Conservation (phyloP, 2,329 filamentous ascomycete species). For the Aspergillus sergii region DNA sequence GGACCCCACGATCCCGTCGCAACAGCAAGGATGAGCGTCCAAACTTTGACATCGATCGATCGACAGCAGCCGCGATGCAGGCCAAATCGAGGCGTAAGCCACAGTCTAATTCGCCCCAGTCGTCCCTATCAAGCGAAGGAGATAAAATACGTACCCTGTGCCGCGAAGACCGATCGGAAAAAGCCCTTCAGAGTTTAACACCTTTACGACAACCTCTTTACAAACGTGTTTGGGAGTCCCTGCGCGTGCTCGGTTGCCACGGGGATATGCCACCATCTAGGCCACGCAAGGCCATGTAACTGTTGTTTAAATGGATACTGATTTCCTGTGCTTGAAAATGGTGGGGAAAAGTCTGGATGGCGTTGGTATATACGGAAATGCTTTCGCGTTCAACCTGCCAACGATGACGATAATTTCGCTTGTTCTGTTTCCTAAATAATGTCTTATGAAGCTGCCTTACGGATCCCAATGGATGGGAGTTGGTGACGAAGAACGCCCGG, state of each 20-base stretch:
- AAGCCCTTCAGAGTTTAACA: conserved; percentile 23
- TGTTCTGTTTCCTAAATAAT: not conserved
- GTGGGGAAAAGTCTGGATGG: conserved; percentile 10
- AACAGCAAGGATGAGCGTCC: conserved; percentile 27
- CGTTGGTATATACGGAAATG: conserved; percentile 5
- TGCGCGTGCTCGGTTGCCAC: conserved; percentile 30
- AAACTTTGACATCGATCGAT: conserved; percentile 35
- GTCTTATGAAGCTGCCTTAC: conserved; percentile 1
- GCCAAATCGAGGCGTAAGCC: conserved; percentile 38
- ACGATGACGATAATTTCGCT: not conserved
- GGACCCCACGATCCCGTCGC: conserved; percentile 24
- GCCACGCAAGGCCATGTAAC: conserved; percentile 21
- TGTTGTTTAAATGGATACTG: not conserved
- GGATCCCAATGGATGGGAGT: not conserved
- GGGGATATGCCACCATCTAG: conserved; percentile 21
- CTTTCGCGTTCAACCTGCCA: not conserved
- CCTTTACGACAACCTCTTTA: conserved; percentile 24
- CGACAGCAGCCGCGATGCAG: conserved; percentile 40
- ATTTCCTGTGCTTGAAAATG: not conserved
- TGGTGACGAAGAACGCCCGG: conserved; percentile 4
- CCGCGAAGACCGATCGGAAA: conserved; percentile 32
- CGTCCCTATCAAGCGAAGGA: conserved; percentile 22
- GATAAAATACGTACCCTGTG: conserved; percentile 36
- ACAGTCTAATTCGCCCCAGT: conserved; percentile 31
- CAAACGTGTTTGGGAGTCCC: conserved; percentile 29